Conservation (phyloP, 768 basidiomycete species). For the Russula ochroleuca region DNA sequence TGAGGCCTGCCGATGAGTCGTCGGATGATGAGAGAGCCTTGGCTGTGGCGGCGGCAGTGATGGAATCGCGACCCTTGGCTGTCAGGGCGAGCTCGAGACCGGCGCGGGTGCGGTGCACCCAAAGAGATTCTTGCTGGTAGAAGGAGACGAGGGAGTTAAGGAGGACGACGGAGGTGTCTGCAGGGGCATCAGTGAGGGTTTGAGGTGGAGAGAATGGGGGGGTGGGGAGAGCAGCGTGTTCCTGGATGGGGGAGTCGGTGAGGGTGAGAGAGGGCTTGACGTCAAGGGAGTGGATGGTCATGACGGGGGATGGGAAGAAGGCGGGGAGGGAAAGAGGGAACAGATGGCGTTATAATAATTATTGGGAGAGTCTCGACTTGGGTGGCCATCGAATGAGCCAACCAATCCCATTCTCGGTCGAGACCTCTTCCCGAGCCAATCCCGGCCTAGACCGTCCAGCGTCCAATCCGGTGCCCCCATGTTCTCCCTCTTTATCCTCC, state of each 20-base stretch:
- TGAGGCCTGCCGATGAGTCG: conserved; percentile 23
- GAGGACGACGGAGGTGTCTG: conserved; percentile 45
- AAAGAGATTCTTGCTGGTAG: conserved; percentile 67
- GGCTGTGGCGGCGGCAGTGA: conserved; percentile 19
- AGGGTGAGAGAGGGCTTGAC: conserved; percentile 22
- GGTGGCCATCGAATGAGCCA: background rate
- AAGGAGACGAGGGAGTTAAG: conserved; percentile 62
- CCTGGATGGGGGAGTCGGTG: conserved; percentile 27
- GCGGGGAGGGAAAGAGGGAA: background rate
- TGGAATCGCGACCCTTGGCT: conserved; percentile 29
- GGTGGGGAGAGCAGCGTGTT: conserved; percentile 31
- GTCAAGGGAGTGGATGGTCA: conserved; percentile 26
- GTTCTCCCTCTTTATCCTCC: conserved; percentile 25
- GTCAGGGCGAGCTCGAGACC: conserved; percentile 49
- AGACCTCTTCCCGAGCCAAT: background rate
- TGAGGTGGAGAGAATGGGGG: conserved; percentile 34
- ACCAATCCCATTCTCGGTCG: background rate
- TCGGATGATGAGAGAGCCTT: conserved; percentile 22
- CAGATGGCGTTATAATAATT: conserved; percentile 10
- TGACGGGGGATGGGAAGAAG: conserved; percentile 13
- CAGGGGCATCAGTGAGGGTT: conserved; percentile 25
- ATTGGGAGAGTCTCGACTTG: conserved; percentile 17
- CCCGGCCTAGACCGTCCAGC: background rate
- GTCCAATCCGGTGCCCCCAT: background rate
- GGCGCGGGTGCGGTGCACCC: conserved; percentile 64